A percentile compares a stretch with the other conserved stretches of the same genome.
These are phyloP conservation scores for Amylostereum areolatum DNA, from an alignment of 1,284 basidiomycete genomes.

Conservation along the genomic window DNA sequence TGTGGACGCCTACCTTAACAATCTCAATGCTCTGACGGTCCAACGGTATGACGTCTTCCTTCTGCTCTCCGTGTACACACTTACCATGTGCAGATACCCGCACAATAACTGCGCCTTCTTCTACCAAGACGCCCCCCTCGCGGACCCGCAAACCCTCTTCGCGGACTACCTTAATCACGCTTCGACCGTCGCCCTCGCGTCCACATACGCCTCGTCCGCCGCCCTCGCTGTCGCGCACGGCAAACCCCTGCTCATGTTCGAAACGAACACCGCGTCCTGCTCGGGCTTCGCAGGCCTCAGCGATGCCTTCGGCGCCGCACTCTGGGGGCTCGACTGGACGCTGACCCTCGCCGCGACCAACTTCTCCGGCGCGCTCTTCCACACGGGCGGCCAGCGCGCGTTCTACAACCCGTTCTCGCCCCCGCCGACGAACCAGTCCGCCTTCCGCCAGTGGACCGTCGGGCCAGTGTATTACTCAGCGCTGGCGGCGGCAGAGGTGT, in stretches of 20 bases:
- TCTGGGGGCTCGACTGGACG: conserved; percentile 62
- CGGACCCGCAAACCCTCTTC: conserved; percentile 49
- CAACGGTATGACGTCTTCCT: conserved; percentile 36
- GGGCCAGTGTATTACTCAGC: conserved; percentile 67
- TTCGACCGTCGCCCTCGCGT: conserved; percentile 37
- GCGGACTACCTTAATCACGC: conserved; percentile 54
- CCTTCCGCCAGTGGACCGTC: conserved; percentile 55
- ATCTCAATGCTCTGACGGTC: conserved; percentile 45
- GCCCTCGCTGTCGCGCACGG: conserved; percentile 34
- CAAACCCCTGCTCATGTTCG: conserved; percentile 52
- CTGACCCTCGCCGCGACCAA: conserved; percentile 39
- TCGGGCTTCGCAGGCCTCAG: conserved; percentile 50
- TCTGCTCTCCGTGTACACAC: not conserved
- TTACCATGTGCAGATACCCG: conserved; percentile 31
- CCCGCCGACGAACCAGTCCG: conserved; percentile 54
- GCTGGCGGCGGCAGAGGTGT: conserved; percentile 60
- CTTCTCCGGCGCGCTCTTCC: conserved; percentile 31
- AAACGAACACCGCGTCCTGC: conserved; percentile 54
- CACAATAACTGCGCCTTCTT: conserved; percentile 57
- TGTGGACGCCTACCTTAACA: conserved; percentile 38
- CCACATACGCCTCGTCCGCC: conserved; percentile 44
- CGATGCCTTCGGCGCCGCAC: conserved; percentile 40
- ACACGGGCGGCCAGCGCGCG: conserved; percentile 33
- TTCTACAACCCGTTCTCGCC: conserved; percentile 35
- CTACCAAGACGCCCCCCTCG: conserved; percentile 33